phyloP scores from a whole-genome alignment of 768 basidiomycete species.

The Lentinula sp. region DNA sequence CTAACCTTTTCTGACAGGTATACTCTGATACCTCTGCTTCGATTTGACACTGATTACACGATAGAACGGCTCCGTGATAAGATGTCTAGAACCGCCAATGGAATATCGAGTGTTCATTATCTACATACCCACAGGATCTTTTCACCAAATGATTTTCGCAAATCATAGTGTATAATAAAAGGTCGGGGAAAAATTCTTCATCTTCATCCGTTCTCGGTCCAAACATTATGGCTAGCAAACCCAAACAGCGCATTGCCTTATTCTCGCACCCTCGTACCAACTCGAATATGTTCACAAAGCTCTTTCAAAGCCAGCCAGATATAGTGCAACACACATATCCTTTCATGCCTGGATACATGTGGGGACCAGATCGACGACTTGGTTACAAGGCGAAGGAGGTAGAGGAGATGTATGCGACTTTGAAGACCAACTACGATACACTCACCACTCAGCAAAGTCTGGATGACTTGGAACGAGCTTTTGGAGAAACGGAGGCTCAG shows the following conservation, averaged over 20 bases:
- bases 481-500: conserved; percentile 1
- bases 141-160: too few relatives aligned
- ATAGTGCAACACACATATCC: neutral
- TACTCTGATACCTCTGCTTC: neutral
- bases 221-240: neutral
- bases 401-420: neutral
- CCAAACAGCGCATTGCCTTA: neutral
- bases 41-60: neutral
- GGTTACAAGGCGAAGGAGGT: neutral
- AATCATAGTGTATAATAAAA: neutral
- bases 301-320: neutral
- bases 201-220: neutral
- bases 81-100: neutral
- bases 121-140: neutral
- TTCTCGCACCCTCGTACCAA: conserved; percentile 1
- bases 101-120: neutral
- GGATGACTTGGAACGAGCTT: neutral
- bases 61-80: neutral
- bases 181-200: neutral
- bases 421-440: neutral
- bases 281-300: neutral
- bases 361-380: neutral
- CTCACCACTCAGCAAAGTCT: neutral
- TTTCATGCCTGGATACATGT: conserved; percentile 3
- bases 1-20: too few relatives aligned